phyloP scores from a whole-genome alignment of 148 eudicot genomes.

The Pouteria glomerata region DNA sequence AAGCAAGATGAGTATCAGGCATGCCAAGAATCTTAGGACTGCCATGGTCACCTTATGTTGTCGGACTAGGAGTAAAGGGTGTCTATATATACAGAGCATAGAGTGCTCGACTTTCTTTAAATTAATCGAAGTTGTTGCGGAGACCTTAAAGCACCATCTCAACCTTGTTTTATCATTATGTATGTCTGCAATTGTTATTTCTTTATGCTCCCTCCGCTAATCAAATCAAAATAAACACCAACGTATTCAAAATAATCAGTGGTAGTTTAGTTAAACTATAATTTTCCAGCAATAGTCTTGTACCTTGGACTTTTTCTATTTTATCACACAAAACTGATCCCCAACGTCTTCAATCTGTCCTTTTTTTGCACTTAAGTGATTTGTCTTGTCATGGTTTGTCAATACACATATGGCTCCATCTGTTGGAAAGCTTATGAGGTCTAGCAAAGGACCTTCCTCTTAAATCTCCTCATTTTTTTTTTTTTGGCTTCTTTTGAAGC shows the following conservation, averaged over 20 bases:
- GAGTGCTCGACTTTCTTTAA: not conserved
- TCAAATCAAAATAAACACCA: not conserved
- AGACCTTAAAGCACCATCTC: not conserved
- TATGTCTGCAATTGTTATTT: not conserved
- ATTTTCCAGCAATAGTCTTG: constrained; percentile 5
- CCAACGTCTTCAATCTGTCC: not conserved
- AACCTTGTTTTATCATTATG: not conserved
- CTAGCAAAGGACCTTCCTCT: not conserved
- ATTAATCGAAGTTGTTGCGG: constrained; percentile 13
- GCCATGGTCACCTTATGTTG: constrained; percentile 3
- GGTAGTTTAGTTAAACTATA: not conserved
- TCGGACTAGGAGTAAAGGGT: not conserved
- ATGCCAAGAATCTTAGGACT: constrained; percentile 9
- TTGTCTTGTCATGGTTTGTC: constrained; percentile 1
- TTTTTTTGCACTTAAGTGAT: not conserved
- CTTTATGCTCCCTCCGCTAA: not conserved
- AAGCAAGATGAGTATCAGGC: constrained; percentile 10
- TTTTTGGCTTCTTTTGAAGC: constrained; percentile 1
- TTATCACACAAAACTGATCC: too few species aligned
- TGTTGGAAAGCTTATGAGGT: not conserved
- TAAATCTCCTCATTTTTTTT: too few species aligned
- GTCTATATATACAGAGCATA: not conserved
- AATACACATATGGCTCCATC: not conserved
- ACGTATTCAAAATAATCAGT: constrained; percentile 3
- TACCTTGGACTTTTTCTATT: too few species aligned